Evolutionary conservation across 192 early-diverging fungal genomes (phyloP).

Genomic region (Phycomyces blakesleeanus): DNA sequence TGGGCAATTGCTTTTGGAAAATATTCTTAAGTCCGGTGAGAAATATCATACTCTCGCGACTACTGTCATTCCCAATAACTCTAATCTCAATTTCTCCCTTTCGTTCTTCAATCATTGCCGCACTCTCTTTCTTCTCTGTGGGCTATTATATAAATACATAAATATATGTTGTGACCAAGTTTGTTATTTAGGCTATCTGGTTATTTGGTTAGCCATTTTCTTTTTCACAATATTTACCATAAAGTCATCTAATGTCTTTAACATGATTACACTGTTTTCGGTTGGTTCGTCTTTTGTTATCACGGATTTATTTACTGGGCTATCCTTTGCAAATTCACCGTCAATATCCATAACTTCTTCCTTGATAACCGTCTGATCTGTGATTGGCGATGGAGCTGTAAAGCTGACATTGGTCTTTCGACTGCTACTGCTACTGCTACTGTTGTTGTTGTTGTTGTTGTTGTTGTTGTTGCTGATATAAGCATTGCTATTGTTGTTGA

Average conservation of each 20-base stretch:
- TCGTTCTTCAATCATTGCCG: conserved; percentile 62
- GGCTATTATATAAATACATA: conserved; percentile 15
- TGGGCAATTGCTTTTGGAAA: conserved; percentile 95
- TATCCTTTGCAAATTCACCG: neutral
- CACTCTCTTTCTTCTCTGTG: conserved; percentile 47
- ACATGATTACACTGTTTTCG: neutral
- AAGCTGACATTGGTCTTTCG: too few species aligned
- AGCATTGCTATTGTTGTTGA: too few species aligned
- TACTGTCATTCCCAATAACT: conserved; percentile 80
- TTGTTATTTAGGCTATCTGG: neutral
- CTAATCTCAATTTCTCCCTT: conserved; percentile 64
- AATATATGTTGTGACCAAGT: neutral
- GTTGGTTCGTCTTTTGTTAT: neutral
- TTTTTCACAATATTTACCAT: conserved; percentile 9
- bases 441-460: neutral
- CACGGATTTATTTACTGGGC: neutral
- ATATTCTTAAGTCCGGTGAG: conserved; percentile 94
- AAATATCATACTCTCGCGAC: conserved; percentile 77
- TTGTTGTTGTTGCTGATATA: too few species aligned
- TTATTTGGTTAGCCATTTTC: too few species aligned
- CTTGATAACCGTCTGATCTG: neutral
- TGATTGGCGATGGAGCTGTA: too few species aligned
- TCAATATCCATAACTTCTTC: conserved; percentile 5
- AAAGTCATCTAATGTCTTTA: conserved; percentile 8
- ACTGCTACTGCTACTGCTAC: too few species aligned